Percentiles rank a stretch among this genome's conserved stretches.
These are phyloP conservation scores for Nannizzia gypsea DNA, from an alignment of 2,329 filamentous ascomycete genomes.

Conservation along the genomic window DNA sequence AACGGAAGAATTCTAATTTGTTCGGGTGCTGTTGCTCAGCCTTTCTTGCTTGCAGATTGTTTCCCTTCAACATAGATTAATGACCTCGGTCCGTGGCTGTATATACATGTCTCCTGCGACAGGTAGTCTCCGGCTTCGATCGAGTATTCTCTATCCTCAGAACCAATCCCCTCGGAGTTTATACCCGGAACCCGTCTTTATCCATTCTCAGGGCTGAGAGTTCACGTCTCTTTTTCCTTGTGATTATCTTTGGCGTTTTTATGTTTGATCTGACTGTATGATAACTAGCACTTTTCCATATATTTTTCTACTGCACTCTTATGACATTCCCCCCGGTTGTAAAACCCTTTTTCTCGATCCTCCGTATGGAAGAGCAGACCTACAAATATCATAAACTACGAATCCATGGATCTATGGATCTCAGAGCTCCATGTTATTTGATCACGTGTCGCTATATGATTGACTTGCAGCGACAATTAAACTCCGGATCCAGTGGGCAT, in stretches of 20 bases:
- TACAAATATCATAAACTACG: too few relatives aligned
- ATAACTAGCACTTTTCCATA: background rate
- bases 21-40: background rate
- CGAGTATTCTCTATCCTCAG: background rate
- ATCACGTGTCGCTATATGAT: background rate
- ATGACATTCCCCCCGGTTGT: background rate
- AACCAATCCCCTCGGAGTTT: background rate
- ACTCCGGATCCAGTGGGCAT: background rate
- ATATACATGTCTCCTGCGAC: background rate
- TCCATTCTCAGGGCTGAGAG: background rate
- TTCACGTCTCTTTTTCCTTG: background rate
- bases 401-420: background rate
- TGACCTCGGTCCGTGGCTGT: background rate
- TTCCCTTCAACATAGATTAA: background rate
- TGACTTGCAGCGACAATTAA: background rate
- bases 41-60: background rate
- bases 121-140: background rate
- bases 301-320: background rate
- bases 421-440: too few relatives aligned
- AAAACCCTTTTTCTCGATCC: background rate
- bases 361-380: background rate
- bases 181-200: background rate
- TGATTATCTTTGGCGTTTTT: background rate
- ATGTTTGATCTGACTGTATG: background rate
- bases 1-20: slow-evolving; percentile 66